phyloP scores from a whole-genome alignment of 1,284 basidiomycete species.

The Moesziomyces sp. region DNA sequence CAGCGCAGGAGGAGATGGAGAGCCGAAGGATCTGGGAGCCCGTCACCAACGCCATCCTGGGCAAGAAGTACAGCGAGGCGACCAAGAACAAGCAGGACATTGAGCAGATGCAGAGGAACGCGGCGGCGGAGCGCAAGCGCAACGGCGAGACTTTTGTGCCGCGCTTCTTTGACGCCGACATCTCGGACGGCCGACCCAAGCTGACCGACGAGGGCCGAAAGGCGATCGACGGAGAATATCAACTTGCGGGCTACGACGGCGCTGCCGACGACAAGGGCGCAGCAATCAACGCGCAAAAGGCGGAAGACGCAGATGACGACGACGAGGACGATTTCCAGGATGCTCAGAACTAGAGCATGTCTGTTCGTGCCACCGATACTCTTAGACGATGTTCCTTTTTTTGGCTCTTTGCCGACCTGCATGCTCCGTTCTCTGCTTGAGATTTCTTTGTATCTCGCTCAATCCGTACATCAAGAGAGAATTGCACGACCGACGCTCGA shows the following conservation, averaged over 20 bases:
- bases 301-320: slow-evolving; percentile 15
- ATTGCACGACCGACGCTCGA: no score
- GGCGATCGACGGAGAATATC: slow-evolving; percentile 65
- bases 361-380: neutral
- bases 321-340: slow-evolving; percentile 47
- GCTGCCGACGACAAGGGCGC: neutral
- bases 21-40: slow-evolving; percentile 88
- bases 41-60: slow-evolving; percentile 75
- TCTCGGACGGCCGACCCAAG: slow-evolving; percentile 78
- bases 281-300: neutral
- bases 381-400: neutral
- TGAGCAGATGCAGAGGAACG: slow-evolving; percentile 60
- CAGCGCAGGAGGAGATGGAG: slow-evolving; percentile 82
- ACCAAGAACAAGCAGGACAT: slow-evolving; percentile 63
- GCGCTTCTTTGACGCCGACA: slow-evolving; percentile 79
- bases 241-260: slow-evolving; percentile 40
- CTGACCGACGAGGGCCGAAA: slow-evolving; percentile 73
- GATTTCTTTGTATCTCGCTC: no score
- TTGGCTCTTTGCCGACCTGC: neutral
- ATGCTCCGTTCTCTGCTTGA: no score
- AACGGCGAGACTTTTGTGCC: slow-evolving; percentile 73
- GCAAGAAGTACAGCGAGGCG: slow-evolving; percentile 78
- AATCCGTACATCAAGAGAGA: no score
- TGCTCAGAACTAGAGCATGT: slow-evolving; percentile 29
- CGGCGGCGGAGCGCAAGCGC: slow-evolving; percentile 55